Conservation (phyloP, 768 basidiomycete genomes). For the Macrolepiota albuminosa region DNA sequence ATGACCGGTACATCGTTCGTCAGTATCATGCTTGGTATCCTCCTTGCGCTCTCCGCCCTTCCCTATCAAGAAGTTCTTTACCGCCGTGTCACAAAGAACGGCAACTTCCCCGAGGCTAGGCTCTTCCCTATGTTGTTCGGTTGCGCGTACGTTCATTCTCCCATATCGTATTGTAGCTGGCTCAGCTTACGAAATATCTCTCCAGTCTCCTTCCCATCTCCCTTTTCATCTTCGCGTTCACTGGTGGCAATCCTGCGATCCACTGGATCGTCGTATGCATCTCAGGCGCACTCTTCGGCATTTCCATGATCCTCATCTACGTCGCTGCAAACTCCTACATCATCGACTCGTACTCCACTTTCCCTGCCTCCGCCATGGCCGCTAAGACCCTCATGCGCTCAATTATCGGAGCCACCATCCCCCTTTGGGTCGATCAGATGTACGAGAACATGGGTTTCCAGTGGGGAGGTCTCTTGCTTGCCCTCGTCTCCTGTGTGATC, state of each 20-base stretch:
- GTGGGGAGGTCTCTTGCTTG: conserved; percentile 32
- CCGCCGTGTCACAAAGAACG: conserved; percentile 25
- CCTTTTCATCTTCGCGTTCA: conserved; percentile 42
- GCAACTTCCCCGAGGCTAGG: conserved; percentile 39
- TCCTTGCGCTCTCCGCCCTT: conserved; percentile 23
- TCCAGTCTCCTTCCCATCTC: conserved; percentile 29
- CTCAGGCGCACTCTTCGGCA: conserved; percentile 33
- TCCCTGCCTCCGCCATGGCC: conserved; percentile 41
- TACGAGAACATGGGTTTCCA: conserved; percentile 37
- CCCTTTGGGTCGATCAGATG: conserved; percentile 38
- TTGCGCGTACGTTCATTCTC: conserved; percentile 24
- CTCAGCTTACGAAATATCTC: background rate
- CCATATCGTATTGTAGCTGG: background rate
- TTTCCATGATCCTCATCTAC: conserved; percentile 38
- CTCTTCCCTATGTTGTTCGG: conserved; percentile 37
- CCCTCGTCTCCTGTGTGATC: conserved; percentile 27
- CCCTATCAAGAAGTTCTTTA: conserved; percentile 32
- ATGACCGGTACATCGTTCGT: conserved; percentile 39
- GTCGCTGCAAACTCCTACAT: conserved; percentile 41
- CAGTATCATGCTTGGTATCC: conserved; percentile 38
- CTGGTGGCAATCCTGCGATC: conserved; percentile 32
- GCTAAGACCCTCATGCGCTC: conserved; percentile 39
- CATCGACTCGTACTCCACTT: conserved; percentile 36
- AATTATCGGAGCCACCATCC: conserved; percentile 32
- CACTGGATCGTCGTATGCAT: conserved; percentile 34